These are phyloP conservation scores for Sorghum bicolor DNA, from an alignment of 176 grass and related monocot species.

Conservation along the genomic window DNA sequence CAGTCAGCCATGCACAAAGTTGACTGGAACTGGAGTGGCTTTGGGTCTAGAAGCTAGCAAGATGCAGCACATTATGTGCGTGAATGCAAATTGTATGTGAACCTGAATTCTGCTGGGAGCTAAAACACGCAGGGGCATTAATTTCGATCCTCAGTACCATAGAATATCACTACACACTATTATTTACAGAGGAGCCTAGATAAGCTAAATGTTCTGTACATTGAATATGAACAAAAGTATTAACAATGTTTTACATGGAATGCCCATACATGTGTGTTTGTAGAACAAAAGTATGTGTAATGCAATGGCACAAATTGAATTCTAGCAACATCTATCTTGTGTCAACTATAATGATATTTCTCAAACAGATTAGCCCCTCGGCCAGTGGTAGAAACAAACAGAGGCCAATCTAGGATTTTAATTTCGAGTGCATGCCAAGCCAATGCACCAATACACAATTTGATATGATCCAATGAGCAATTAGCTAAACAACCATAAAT, in stretches of 20 bases:
- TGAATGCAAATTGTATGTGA: neutral
- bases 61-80: neutral
- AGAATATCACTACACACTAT: neutral
- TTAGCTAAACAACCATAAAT: neutral
- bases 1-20: neutral
- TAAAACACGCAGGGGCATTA: neutral
- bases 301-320: neutral
- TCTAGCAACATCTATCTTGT: neutral
- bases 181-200: neutral
- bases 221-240: neutral
- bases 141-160: neutral
- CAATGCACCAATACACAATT: neutral
- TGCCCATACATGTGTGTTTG: too few species aligned
- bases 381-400: neutral
- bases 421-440: neutral
- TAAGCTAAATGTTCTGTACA: neutral
- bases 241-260: neutral
- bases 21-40: neutral
- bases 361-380: neutral
- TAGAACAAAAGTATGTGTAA: neutral
- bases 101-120: neutral
- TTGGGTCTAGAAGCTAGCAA: neutral
- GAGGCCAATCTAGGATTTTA: neutral
- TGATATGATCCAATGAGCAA: neutral
- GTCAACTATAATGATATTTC: neutral